Conservation (phyloP, 2,329 filamentous ascomycete species). For the Cladorrhinum sp. region DNA sequence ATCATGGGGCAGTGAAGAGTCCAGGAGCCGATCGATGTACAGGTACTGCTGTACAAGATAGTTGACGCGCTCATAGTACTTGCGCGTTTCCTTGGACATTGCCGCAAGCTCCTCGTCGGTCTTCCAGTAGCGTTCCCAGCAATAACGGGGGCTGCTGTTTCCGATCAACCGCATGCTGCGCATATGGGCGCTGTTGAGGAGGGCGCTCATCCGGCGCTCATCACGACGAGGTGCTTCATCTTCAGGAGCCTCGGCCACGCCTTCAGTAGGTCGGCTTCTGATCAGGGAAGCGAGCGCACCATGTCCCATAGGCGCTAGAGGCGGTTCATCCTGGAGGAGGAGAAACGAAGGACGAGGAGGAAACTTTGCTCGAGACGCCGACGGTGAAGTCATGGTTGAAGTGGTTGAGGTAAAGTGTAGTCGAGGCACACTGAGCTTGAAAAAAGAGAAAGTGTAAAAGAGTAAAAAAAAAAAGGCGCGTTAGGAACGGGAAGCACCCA, state of each 20-base stretch:
- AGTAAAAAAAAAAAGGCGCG: neutral
- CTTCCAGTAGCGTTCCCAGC: slow-evolving; percentile 86
- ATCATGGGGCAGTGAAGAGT: slow-evolving; percentile 88
- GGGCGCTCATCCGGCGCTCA: slow-evolving; percentile 56
- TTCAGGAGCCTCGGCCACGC: slow-evolving; percentile 28
- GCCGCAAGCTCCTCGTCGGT: slow-evolving; percentile 67
- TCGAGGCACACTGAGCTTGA: neutral
- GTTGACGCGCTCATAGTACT: slow-evolving; percentile 89
- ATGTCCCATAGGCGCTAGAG: slow-evolving; percentile 45
- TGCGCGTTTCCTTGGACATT: slow-evolving; percentile 72
- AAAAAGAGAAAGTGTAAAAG: neutral
- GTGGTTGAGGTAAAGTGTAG: slow-evolving; percentile 35
- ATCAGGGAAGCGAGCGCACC: slow-evolving; percentile 37
- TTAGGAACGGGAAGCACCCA: neutral
- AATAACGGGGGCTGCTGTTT: slow-evolving; percentile 79
- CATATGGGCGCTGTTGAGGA: slow-evolving; percentile 68
- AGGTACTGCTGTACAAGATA: slow-evolving; percentile 86
- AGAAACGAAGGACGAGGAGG: slow-evolving; percentile 29
- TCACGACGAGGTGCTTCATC: slow-evolving; percentile 49
- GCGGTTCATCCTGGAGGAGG: slow-evolving; percentile 42
- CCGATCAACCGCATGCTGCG: slow-evolving; percentile 85
- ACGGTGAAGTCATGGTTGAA: slow-evolving; percentile 43
- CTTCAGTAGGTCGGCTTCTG: slow-evolving; percentile 46
- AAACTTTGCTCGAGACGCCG: slow-evolving; percentile 14
- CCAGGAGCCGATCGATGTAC: slow-evolving; percentile 86